Evolutionary conservation across 1,139 yeast genomes (phyloP).

Genomic region (Taphrina flavorubra): DNA sequence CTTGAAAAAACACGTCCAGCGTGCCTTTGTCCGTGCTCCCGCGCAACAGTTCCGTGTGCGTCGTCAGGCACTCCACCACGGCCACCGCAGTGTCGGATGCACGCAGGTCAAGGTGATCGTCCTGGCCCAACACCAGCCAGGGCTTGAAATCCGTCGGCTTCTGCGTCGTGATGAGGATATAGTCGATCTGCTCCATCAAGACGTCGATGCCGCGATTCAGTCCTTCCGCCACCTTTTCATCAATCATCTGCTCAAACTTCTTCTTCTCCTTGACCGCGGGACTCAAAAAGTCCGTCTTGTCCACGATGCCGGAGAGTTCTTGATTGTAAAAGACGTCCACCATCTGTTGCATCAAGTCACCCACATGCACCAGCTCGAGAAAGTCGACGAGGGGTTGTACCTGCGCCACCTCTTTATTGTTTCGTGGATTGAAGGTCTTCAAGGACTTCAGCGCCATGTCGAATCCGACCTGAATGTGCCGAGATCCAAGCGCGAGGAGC

Average conservation of each 20-base stretch:
- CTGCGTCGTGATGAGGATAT: slow-evolving; percentile 59
- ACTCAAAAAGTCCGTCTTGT: slow-evolving; percentile 76
- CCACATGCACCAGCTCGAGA: slow-evolving; percentile 87
- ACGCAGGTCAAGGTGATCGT: slow-evolving; percentile 34
- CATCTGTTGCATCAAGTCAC: slow-evolving; percentile 92
- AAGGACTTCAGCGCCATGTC: slow-evolving; percentile 75
- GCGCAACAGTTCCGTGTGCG: slow-evolving; percentile 75
- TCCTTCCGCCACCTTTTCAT: slow-evolving; percentile 90
- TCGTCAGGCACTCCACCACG: slow-evolving; percentile 66
- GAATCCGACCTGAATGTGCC: slow-evolving; percentile 81
- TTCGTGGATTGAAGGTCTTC: slow-evolving; percentile 71
- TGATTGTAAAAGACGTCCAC: slow-evolving; percentile 86
- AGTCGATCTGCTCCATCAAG: slow-evolving; percentile 74
- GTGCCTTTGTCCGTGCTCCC: slow-evolving; percentile 89
- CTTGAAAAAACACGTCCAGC: slow-evolving; percentile 91
- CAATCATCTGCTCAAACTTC: slow-evolving; percentile 77
- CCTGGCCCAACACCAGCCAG: slow-evolving; percentile 46
- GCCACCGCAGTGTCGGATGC: slow-evolving; percentile 56
- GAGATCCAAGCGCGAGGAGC: slow-evolving; percentile 66
- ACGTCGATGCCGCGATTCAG: slow-evolving; percentile 88
- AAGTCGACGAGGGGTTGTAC: slow-evolving; percentile 86
- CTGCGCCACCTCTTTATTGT: slow-evolving; percentile 48
- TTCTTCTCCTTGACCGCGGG: slow-evolving; percentile 82
- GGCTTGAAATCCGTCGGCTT: slow-evolving; percentile 63
- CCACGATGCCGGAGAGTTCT: slow-evolving; percentile 73